These are phyloP conservation scores for Boletus subparvulus DNA, from an alignment of 768 basidiomycete genomes.

Conservation along the genomic window DNA sequence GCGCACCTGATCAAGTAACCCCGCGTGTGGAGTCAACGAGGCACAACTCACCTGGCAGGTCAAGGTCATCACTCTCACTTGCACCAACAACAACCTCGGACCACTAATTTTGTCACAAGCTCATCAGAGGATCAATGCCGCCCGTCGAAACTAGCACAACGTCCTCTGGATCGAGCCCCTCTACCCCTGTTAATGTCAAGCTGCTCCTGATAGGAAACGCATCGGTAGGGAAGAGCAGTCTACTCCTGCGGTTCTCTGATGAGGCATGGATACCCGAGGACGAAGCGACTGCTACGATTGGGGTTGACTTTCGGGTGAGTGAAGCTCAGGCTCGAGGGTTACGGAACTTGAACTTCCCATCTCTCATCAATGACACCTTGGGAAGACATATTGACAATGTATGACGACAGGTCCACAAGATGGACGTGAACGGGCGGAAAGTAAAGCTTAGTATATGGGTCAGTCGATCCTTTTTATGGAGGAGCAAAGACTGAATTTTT, in stretches of 20 bases:
- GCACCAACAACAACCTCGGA: neutral
- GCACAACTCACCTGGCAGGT: slow-evolving; percentile 7
- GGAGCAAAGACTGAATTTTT: neutral
- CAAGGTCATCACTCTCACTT: neutral
- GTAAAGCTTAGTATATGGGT: slow-evolving; percentile 98
- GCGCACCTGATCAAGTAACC: slow-evolving; percentile 20
- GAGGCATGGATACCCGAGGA: slow-evolving; percentile 94
- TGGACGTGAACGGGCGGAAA: slow-evolving; percentile 78
- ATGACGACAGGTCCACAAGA: slow-evolving; percentile 73
- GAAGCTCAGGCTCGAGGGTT: neutral
- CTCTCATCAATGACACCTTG: neutral
- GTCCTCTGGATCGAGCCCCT: slow-evolving; percentile 26
- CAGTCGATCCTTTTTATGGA: slow-evolving; percentile 26
- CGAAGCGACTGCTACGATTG: slow-evolving; percentile 82
- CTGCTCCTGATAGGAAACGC: slow-evolving; percentile 84
- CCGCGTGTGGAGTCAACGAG: slow-evolving; percentile 21
- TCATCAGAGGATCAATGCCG: slow-evolving; percentile 11
- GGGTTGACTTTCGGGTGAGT: slow-evolving; percentile 81
- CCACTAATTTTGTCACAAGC: neutral
- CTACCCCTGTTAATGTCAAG: slow-evolving; percentile 64
- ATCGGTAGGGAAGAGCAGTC: slow-evolving; percentile 89
- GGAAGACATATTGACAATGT: neutral
- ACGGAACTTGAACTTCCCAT: neutral
- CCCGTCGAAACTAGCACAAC: slow-evolving; percentile 22
- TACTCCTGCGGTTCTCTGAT: slow-evolving; percentile 93